Conservation (phyloP, 768 basidiomycete species). For the Clavaria fumosa region DNA sequence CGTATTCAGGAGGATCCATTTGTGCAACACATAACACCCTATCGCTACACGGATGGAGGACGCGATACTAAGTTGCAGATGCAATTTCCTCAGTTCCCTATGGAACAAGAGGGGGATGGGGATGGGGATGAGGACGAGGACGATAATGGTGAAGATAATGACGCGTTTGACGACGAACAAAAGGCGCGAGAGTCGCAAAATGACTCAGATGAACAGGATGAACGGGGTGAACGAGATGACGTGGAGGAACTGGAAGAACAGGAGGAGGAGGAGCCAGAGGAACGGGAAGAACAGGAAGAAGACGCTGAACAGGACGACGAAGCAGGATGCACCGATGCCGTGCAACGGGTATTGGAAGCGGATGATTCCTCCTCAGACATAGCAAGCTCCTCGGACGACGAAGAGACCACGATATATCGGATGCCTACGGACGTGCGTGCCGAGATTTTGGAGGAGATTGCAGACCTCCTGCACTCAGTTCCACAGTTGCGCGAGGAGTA, state of each 20-base stretch:
- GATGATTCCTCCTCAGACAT: constrained; percentile 11
- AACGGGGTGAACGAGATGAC: constrained; percentile 15
- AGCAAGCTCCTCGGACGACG: constrained; percentile 28
- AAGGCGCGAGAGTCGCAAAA: constrained; percentile 12
- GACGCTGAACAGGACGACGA: constrained; percentile 18
- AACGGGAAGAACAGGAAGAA: constrained; percentile 18
- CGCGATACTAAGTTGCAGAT: no score
- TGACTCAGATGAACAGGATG: constrained; percentile 19
- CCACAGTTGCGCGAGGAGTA: constrained; percentile 56
- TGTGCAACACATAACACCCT: no score
- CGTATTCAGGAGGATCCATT: no score
- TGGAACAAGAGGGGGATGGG: no score
- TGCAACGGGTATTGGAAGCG: constrained; percentile 18
- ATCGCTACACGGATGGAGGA: no score
- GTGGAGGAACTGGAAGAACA: constrained; percentile 18
- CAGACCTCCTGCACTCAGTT: constrained; percentile 48
- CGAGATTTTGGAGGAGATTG: constrained; percentile 67
- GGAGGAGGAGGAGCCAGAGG: constrained; percentile 16
- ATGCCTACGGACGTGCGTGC: constrained; percentile 52
- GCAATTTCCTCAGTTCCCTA: no score
- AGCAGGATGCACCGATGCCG: constrained; percentile 21
- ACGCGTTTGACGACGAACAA: constrained; percentile 6
- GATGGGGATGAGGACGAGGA: constrained; percentile 24
- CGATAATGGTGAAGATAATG: constrained; percentile 8
- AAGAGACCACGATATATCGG: constrained; percentile 41